A percentile compares a stretch with the other conserved stretches of the same genome.
Conservation (phyloP, 768 basidiomycete species). For the Amanita rimosa region DNA sequence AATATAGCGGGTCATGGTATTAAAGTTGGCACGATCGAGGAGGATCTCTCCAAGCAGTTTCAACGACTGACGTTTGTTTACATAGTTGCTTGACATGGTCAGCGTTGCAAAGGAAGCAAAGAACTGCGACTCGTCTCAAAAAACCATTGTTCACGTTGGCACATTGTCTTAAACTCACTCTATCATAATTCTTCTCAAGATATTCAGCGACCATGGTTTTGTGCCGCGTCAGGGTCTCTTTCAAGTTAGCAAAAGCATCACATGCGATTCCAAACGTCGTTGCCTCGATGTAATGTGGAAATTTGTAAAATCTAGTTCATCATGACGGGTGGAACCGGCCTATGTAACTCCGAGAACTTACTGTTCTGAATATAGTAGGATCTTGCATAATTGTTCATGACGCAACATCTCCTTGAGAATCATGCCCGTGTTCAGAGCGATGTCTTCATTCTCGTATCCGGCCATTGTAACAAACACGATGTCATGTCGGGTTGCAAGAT, state of each 20-base stretch:
- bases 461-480: slow-evolving; percentile 74
- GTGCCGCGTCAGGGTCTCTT: slow-evolving; percentile 94
- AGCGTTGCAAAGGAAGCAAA: slow-evolving; percentile 92
- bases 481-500: slow-evolving; percentile 67
- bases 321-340: not conserved
- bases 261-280: slow-evolving; percentile 98
- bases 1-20: slow-evolving; percentile 97
- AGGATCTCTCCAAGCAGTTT: slow-evolving; percentile 97
- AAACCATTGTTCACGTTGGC: slow-evolving; percentile 3
- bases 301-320: slow-evolving; percentile 77
- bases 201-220: slow-evolving; percentile 98
- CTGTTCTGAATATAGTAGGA: slow-evolving; percentile 90
- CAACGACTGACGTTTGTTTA: slow-evolving; percentile 98
- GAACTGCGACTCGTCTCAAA: slow-evolving; percentile 44
- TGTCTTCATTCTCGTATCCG: slow-evolving; percentile 92
- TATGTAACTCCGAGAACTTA: slow-evolving; percentile 29
- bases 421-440: slow-evolving; percentile 97
- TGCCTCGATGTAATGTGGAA: slow-evolving; percentile 92
- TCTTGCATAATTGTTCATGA: slow-evolving; percentile 85
- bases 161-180: slow-evolving; percentile 31
- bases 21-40: slow-evolving; percentile 96
- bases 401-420: slow-evolving; percentile 94
- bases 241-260: slow-evolving; percentile 95
- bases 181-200: slow-evolving; percentile 94
- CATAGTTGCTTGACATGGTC: slow-evolving; percentile 90